Conservation (phyloP, 345 rosid genomes). For the Schrenkiella parvula region DNA sequence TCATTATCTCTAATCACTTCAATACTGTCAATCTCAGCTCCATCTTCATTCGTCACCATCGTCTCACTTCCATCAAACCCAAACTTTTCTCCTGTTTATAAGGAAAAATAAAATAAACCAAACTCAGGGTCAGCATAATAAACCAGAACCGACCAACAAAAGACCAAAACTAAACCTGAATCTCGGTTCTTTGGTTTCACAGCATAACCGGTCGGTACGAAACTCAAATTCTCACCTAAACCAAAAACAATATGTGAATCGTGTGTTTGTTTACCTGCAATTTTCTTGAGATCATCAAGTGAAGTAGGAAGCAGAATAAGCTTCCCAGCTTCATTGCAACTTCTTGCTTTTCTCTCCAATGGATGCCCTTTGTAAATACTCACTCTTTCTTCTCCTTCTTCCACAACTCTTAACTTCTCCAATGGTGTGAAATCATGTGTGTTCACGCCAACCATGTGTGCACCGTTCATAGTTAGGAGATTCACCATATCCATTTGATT, state of each 20-base stretch:
- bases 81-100: constrained; percentile 54
- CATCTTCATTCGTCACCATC: constrained; percentile 59
- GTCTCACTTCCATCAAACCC: constrained; percentile 56
- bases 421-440: constrained; percentile 18
- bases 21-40: constrained; percentile 73
- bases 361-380: constrained; percentile 78
- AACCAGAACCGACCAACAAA: not conserved
- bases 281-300: constrained; percentile 66
- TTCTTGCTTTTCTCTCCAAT: constrained; percentile 40
- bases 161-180: not conserved
- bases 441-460: constrained; percentile 39
- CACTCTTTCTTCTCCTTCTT: constrained; percentile 48
- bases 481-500: constrained; percentile 61
- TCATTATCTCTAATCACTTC: constrained; percentile 89
- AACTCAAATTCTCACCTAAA: too few relatives aligned
- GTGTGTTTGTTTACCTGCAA: constrained; percentile 51
- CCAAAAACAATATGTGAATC: not conserved
- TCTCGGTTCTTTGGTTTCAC: not conserved
- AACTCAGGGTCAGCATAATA: not conserved
- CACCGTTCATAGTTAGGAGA: constrained; percentile 62
- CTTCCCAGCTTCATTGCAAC: constrained; percentile 51
- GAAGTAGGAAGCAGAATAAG: constrained; percentile 59
- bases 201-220: constrained; percentile 2
- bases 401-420: constrained; percentile 27
- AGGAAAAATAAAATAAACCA: not conserved